Evolutionary conservation across 768 basidiomycete genomes (phyloP).

Genomic region (Galerina sulciceps): DNA sequence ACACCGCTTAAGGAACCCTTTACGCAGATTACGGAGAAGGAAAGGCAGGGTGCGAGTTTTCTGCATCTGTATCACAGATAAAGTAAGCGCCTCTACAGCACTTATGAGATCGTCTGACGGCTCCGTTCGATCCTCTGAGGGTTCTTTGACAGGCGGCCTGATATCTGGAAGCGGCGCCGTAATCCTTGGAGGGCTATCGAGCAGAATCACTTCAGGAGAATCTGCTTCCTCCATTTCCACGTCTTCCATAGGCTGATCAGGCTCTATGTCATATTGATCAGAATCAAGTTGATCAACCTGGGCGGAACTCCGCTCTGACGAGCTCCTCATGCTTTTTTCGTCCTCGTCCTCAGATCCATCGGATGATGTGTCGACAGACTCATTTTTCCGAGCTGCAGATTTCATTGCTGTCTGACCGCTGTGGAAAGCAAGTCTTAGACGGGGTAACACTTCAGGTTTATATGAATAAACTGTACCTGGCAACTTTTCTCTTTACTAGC

Average conservation of each 20-base stretch:
- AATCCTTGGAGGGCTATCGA: conserved; percentile 15
- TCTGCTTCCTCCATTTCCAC: conserved; percentile 5
- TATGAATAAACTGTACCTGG: not conserved
- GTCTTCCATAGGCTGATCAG: not conserved
- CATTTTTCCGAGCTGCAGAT: conserved; percentile 14
- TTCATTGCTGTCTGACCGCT: conserved; percentile 2
- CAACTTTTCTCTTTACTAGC: not conserved
- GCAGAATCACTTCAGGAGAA: not conserved
- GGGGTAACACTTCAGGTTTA: not conserved
- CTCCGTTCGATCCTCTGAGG: not conserved
- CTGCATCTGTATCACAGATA: conserved; percentile 39
- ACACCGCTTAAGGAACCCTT: conserved; percentile 53
- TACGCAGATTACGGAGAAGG: conserved; percentile 52
- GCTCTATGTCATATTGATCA: conserved; percentile 6
- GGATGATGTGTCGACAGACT: conserved; percentile 1
- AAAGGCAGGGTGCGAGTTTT: conserved; percentile 54
- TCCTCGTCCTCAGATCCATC: not conserved
- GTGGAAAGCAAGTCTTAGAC: not conserved
- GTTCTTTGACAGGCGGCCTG: not conserved
- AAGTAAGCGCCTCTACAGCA: conserved; percentile 35
- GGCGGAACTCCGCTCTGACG: not conserved
- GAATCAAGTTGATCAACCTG: conserved; percentile 17
- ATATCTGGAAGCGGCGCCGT: conserved; percentile 17
- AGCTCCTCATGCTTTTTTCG: not conserved
- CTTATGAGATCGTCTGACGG: conserved; percentile 39